These are phyloP conservation scores for Aspergillus chevalieri DNA, from an alignment of 2,329 filamentous ascomycete genomes.

Conservation along the genomic window DNA sequence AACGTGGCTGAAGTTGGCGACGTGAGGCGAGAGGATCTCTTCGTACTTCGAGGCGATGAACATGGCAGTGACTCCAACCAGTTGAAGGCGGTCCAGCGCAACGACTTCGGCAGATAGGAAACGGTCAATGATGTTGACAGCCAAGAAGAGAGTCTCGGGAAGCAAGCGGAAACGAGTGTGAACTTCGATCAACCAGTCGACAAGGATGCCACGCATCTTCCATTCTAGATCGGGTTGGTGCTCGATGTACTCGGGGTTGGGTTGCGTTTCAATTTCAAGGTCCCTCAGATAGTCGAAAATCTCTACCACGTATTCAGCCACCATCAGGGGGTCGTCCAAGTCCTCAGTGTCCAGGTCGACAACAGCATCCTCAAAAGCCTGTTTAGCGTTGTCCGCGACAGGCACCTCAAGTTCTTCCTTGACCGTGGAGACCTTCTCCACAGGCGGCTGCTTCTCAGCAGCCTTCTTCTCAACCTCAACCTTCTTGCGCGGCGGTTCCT, in stretches of 20 bases:
- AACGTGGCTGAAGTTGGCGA: constrained; percentile 94
- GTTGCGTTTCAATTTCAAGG: constrained; percentile 71
- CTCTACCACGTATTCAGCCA: constrained; percentile 91
- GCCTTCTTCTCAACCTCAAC: constrained; percentile 49
- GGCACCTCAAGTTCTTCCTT: constrained; percentile 19
- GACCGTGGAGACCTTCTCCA: constrained; percentile 28
- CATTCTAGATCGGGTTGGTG: constrained; percentile 93
- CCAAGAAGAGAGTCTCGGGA: constrained; percentile 91
- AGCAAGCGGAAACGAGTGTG: constrained; percentile 94
- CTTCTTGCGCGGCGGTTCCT: constrained; percentile 65
- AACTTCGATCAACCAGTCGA: constrained; percentile 98
- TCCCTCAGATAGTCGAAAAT: constrained; percentile 95
- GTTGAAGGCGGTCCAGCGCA: constrained; percentile 88
- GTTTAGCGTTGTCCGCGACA: constrained; percentile 37
- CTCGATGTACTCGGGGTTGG: constrained; percentile 91
- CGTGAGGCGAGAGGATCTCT: constrained; percentile 92
- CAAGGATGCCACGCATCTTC: constrained; percentile 95
- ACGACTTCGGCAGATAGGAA: constrained; percentile 95
- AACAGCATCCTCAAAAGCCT: constrained; percentile 29
- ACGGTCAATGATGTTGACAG: constrained; percentile 96
- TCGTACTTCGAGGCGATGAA: constrained; percentile 99
- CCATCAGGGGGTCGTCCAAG: constrained; percentile 90
- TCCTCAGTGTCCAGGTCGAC: constrained; percentile 77
- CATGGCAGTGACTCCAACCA: constrained; percentile 97
- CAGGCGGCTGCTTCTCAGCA: constrained; percentile 13